phyloP scores from a whole-genome alignment of 371 early-diverging fungal species.

The Batkoa obscura region DNA sequence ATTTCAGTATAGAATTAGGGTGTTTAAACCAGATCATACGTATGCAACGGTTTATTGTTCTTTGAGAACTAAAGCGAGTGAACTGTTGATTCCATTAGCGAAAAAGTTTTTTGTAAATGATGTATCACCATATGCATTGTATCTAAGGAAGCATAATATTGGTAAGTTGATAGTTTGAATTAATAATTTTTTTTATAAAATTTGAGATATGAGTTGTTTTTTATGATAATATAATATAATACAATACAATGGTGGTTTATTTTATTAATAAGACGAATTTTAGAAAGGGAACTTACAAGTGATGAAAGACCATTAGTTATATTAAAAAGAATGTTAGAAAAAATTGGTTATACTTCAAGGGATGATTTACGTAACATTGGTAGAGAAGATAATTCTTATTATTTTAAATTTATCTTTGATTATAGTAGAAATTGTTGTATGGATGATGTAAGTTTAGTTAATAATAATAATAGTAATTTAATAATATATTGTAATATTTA shows the following conservation, averaged over 20 bases:
- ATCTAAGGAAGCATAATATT: constrained; percentile 29
- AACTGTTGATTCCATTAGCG: constrained; percentile 42
- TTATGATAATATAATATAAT: not conserved
- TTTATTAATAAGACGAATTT: not conserved
- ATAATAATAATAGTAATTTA: too few species aligned
- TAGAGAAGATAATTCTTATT: constrained; percentile 67
- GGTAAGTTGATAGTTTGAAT: not conserved
- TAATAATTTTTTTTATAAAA: not conserved
- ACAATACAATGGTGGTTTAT: too few species aligned
- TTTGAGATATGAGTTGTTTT: not conserved
- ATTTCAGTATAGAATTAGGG: constrained; percentile 27
- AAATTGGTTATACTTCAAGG: constrained; percentile 57
- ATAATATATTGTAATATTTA: not conserved
- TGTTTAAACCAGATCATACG: constrained; percentile 47
- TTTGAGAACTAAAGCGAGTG: constrained; percentile 40
- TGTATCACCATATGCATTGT: constrained; percentile 44
- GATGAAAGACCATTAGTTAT: constrained; percentile 52
- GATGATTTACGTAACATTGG: constrained; percentile 58
- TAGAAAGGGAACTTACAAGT: constrained; percentile 37
- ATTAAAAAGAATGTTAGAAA: constrained; percentile 39
- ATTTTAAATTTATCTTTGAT: constrained; percentile 54
- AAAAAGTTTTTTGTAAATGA: constrained; percentile 61
- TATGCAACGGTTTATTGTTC: constrained; percentile 52
- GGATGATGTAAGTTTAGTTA: not conserved
- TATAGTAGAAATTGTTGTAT: constrained; percentile 11